Base-by-base conservation (phyloP, 2,329 filamentous ascomycete species). In the Nothophaeocryptopus gaeumannii region DNA sequence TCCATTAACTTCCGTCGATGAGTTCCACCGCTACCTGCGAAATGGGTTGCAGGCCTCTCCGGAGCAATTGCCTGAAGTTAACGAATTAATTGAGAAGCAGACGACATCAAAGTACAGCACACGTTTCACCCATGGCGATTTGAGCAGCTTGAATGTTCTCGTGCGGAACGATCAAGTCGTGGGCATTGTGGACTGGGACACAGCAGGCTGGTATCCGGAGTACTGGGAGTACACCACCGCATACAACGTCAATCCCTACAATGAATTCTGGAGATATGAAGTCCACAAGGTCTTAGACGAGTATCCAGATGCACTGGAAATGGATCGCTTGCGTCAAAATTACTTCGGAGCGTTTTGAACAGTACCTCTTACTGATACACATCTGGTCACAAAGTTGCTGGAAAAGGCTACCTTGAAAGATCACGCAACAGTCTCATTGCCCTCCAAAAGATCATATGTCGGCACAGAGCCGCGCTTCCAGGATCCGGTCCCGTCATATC, bases 131-230 rank as follows among this genome's bases (percentile, higher is more conserved):
- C 50, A 48, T 37, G 50, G 45, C 30, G 50, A 53, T 16, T 41
- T 48, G 2, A 39, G 45, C 31, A 29, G 36, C 11, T 58, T 59
- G 15, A 78, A 78, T 52, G 73, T 78, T 38, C 52, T 78, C 8
- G 60, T 70, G 37, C 60, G 61, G 5, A 70, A 65, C 5, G 69
- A 73, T 45, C 59, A 68, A 5, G 60, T 81, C 29, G 67, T 72
- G 34, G 74, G 72, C 7, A 75, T 80, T 51, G 54, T 73, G 39
- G 72, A 70, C 52, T 78, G 73, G 74, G 74, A 78, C 55, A 65
- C 68, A 29, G 64, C 71, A 15, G 74, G 74, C 1, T 78, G 72
- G 73, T 77, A 73, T 57, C 74, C 73, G 1, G 61, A 66, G 14
- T 77, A 74, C 57, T 77, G 71, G 72, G 72, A 75, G 52, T 73